A percentile compares a stretch with the other conserved stretches of the same genome.
Conservation (phyloP, 2,329 filamentous ascomycete species). For the Whalleya microplaca region DNA sequence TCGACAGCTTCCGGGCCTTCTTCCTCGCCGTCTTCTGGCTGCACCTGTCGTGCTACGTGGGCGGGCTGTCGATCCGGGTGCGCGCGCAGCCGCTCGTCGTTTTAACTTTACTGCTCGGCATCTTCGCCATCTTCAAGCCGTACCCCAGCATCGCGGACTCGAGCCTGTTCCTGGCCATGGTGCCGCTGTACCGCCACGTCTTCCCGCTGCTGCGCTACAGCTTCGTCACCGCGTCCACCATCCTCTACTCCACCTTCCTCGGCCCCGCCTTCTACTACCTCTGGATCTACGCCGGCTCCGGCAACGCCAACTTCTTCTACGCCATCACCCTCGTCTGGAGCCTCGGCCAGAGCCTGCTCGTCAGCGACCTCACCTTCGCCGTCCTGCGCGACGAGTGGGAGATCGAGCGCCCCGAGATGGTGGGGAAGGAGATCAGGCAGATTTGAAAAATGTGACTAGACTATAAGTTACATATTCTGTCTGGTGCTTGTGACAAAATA, state of each 20-base stretch:
- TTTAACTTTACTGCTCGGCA: constrained; percentile 80
- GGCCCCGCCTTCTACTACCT: constrained; percentile 95
- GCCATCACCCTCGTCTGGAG: constrained; percentile 99
- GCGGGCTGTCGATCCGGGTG: constrained; percentile 80
- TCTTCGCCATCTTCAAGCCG: constrained; percentile 95
- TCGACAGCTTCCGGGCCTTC: constrained; percentile 95
- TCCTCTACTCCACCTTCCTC: constrained; percentile 86
- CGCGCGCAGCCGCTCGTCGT: constrained; percentile 86
- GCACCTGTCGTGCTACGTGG: constrained; percentile 87
- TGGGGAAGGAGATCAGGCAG: constrained; percentile 83
- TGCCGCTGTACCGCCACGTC: constrained; percentile 87
- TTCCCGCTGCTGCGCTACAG: constrained; percentile 94
- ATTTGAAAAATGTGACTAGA: constrained; percentile 58
- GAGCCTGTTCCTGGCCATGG: constrained; percentile 79
- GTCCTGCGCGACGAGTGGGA: constrained; percentile 93
- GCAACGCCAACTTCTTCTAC: constrained; percentile 99
- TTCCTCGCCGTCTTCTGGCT: constrained; percentile 99
- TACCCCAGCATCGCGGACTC: constrained; percentile 94
- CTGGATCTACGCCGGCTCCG: constrained; percentile 97
- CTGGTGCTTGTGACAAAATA: neutral
- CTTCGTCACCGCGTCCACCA: constrained; percentile 79
- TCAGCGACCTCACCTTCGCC: constrained; percentile 88
- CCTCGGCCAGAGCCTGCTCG: constrained; percentile 80
- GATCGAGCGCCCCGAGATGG: constrained; percentile 85
- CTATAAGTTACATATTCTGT: neutral